These are phyloP conservation scores for Globisporangium abappressorium DNA, from an alignment of 352 stramenopile species.

Conservation along the genomic window DNA sequence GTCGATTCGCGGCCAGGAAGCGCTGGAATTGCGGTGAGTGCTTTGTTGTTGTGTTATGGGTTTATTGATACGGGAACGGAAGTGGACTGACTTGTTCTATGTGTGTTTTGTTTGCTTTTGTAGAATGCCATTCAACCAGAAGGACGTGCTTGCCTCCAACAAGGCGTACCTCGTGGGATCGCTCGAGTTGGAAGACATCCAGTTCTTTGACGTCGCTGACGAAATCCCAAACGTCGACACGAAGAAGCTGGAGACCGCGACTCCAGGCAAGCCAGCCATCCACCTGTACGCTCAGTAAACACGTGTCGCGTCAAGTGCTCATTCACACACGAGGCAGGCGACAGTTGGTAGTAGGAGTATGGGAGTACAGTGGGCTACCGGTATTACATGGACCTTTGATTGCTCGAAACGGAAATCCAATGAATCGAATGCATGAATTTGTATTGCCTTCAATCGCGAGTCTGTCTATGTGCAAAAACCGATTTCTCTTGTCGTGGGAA, in stretches of 20 bases:
- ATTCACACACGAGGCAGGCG: background rate
- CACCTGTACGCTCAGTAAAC: conserved; percentile 58
- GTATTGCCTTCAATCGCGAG: background rate
- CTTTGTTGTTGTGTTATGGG: background rate
- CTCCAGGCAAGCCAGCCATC: conserved; percentile 82
- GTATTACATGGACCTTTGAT: background rate
- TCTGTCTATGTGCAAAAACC: background rate
- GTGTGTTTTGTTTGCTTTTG: conserved; percentile 8
- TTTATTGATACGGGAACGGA: background rate
- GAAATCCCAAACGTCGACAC: conserved; percentile 65
- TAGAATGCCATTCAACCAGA: conserved; percentile 95
- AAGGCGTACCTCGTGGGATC: conserved; percentile 88
- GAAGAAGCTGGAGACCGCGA: conserved; percentile 84
- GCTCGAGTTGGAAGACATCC: conserved; percentile 88
- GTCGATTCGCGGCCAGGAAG: conserved; percentile 88
- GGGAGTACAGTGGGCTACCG: background rate
- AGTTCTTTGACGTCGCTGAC: conserved; percentile 81
- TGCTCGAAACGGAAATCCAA: background rate
- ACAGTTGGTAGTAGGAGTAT: background rate
- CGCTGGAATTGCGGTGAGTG: conserved; percentile 88
- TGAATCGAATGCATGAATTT: background rate
- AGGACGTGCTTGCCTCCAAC: conserved; percentile 90
- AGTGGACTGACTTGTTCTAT: background rate
- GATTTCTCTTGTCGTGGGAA: background rate
- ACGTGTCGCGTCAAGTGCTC: background rate